Percentiles rank a stretch among this genome's conserved stretches.
Evolutionary conservation across 169 alveolate species (phyloP).

Genomic region (Theileria annulata): DNA sequence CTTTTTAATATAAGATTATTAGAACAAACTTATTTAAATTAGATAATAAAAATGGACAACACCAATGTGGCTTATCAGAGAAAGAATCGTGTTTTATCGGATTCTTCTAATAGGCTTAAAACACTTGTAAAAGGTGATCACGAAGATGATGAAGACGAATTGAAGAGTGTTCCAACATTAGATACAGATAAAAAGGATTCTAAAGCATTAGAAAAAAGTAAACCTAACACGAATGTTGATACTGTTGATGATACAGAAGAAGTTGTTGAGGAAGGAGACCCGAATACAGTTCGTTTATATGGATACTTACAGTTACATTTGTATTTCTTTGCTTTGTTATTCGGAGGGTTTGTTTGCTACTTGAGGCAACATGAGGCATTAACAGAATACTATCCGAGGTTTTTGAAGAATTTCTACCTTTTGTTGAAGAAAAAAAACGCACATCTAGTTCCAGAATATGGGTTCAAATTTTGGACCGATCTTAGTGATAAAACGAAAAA

Average conservation of each 20-base stretch:
- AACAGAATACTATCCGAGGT: constrained; percentile 31
- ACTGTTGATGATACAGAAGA: neutral
- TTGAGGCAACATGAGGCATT: constrained; percentile 24
- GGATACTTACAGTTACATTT: constrained; percentile 32
- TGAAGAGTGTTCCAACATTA: constrained; percentile 8
- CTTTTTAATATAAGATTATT: neutral
- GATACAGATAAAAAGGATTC: neutral
- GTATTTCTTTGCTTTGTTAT: constrained; percentile 23
- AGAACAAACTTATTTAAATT: neutral
- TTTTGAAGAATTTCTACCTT: constrained; percentile 14
- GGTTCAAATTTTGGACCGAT: constrained; percentile 26
- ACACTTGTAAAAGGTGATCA: constrained; percentile 49
- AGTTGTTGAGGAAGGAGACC: constrained; percentile 17
- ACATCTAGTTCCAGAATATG: constrained; percentile 9
- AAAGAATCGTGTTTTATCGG: constrained; percentile 47
- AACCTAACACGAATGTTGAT: neutral
- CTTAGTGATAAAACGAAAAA: constrained; percentile 13
- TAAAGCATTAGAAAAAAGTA: neutral
- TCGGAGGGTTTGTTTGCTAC: constrained; percentile 54
- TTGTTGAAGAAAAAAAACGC: constrained; percentile 17
- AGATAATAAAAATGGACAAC: constrained; percentile 18
- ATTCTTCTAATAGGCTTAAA: constrained; percentile 45
- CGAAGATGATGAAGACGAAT: constrained; percentile 53
- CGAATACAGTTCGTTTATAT: constrained; percentile 1
- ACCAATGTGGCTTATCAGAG: constrained; percentile 60